Evolutionary conservation across 495 filamentous ascomycete species (phyloP), one percentile per base, ranked within the genome.

Genomic region (Cercophora newfieldiana): DNA sequence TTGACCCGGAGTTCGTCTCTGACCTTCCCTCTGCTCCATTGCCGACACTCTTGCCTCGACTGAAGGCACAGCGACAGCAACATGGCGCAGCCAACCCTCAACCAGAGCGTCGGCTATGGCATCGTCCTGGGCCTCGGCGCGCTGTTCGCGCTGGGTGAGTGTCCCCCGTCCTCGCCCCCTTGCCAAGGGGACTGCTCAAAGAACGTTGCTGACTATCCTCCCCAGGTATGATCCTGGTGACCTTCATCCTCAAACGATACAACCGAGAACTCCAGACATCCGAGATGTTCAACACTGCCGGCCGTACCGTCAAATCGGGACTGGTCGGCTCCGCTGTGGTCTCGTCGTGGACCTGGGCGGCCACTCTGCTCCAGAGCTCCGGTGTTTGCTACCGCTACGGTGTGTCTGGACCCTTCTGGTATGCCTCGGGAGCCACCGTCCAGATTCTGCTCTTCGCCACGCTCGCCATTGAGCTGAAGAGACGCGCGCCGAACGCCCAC

Each of bases 231-330:
- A 83, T 87, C 57, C 73, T 88, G 54, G 90, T 91, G 26, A 96
- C 92, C 10, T 93, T 88, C 82, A 85, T 91, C 59, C 80, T 96
- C 62, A 92, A 89, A 73, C 81, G 91, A 72, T 97, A 97, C 74
- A 94, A 97, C 75, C 84, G 92, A 81, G 94, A 98, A 79, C 84
- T 97, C 7, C 94, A 97, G 78, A 98, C 94, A 0, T 96, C 92
- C 0, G 94, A 98, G 78, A 97, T 96, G 91, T 98, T 97, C 86
- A 93, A 87, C 66, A 98, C 94, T 1, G 94, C 94, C 55, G 94
- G 94, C 19, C 83, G 94, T 54, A 96, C 94, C 10, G 94, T 98
- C 71, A 98, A 97, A 71, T 94, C 92, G 14, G 94, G 94, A 57
- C 82, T 98, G 19, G 94, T 97, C n/a, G 92, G 92, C 3, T 90